Base-by-base conservation (phyloP, 1,284 basidiomycete species). In the Trichosporon sp. region DNA sequence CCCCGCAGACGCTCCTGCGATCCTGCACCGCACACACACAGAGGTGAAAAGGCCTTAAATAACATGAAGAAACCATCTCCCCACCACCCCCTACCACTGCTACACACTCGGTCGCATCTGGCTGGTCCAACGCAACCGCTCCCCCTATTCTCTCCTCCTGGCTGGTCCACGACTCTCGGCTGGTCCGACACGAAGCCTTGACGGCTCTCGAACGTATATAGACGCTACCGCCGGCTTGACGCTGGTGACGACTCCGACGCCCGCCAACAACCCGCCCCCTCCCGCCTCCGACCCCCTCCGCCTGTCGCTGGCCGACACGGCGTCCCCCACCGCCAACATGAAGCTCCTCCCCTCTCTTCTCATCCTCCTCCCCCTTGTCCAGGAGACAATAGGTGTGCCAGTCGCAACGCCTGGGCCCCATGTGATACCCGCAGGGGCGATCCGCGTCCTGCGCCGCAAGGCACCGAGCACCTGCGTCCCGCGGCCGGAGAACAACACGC, bases 151-250 rank as follows among this genome's bases (percentile, higher is more conserved):
- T 31, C 56, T 32, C 9, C 25, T 27, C 15, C 51, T 32, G 56
- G 56, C 56, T 60, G 56, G 56, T 60, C 56, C 56, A 60, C 18
- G 9, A 31, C 56, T 31, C 56, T 60, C 56, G 56, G 56, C 56
- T 31, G 56, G 56, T 60, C 56, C 56, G 56, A 32, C 27, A 32
- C 47, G 27, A 31, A 32, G 56, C 27, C 56, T 60, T 60, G 56
- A 60, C 56, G 56, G 56, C 29, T 60, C 18, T 60, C 56, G 27
- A 32, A 60, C 27, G 29, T 60, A 60, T 11, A 60, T 31, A 32
- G 27, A 32, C 29, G 29, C 29, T n/a, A 18, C 56, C 56, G 56
- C 29, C 56, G 29, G 29, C 56, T 60, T n/a, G 56, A 60, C 56
- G 56, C 29, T 60, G 56, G 56, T n/a, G 29, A 32, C 56, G 11